phyloP scores from a whole-genome alignment of 768 basidiomycete genomes.

The Suillus plorans region DNA sequence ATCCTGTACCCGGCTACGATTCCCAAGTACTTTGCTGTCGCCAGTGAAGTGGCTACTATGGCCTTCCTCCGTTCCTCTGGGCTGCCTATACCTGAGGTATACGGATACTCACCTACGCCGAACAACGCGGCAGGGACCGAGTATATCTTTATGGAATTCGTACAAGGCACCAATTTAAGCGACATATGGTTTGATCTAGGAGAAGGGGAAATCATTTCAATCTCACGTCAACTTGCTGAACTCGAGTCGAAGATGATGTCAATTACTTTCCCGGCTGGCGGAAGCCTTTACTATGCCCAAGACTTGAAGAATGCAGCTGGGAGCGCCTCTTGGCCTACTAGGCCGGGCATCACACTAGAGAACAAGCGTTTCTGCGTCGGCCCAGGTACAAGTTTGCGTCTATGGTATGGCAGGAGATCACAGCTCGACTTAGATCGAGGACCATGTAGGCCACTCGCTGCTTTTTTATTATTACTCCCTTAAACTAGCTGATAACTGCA shows the following conservation, averaged over 20 bases:
- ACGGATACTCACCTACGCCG: conserved; percentile 29
- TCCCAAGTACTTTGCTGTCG: conserved; percentile 28
- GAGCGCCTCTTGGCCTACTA: conserved; percentile 10
- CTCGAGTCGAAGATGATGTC: conserved; percentile 51
- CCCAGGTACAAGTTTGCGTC: conserved; percentile 40
- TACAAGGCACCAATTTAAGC: conserved; percentile 39
- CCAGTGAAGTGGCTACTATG: conserved; percentile 32
- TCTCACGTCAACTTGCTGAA: conserved; percentile 44
- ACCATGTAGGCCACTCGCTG: conserved; percentile 46
- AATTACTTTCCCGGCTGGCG: conserved; percentile 46
- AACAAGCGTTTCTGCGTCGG: conserved; percentile 46
- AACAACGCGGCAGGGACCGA: conserved; percentile 27
- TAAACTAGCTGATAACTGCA: conserved; percentile 36
- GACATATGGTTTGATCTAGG: conserved; percentile 40
- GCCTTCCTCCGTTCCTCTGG: conserved; percentile 25
- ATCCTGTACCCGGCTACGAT: conserved; percentile 15
- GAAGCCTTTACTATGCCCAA: conserved; percentile 47
- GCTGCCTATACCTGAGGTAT: conserved; percentile 31
- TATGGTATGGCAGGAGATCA: conserved; percentile 53
- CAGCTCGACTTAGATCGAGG: conserved; percentile 49
- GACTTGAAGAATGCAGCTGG: conserved; percentile 43
- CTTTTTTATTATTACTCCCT: conserved; percentile 22
- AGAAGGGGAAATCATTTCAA: conserved; percentile 39
- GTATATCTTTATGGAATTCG: conserved; percentile 32
- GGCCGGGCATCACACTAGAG: conserved; percentile 33